A percentile compares a stretch with the other conserved stretches of the same genome.
phyloP scores from a whole-genome alignment of 1,284 basidiomycete genomes.

The Agroathelia rolfsii region DNA sequence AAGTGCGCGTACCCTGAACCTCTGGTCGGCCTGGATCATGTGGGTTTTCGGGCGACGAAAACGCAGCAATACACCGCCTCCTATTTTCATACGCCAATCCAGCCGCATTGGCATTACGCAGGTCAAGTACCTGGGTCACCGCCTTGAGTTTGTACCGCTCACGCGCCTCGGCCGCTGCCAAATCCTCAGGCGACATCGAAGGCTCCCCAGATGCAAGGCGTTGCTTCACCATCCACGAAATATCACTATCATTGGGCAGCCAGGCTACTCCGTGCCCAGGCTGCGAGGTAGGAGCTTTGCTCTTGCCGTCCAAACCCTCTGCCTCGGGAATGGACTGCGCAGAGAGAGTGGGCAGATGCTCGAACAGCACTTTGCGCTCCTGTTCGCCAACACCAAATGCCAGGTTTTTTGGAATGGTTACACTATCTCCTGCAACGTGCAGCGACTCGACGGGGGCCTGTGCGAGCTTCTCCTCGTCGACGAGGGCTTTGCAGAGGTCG shows the following conservation, averaged over 20 bases:
- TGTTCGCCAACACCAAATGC: conserved; percentile 53
- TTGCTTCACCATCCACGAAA: conserved; percentile 3
- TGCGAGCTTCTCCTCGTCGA: conserved; percentile 43
- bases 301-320: not conserved
- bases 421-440: conserved; percentile 5
- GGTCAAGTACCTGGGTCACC: conserved; percentile 68
- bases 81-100: conserved; percentile 85
- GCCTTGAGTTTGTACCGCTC: conserved; percentile 54
- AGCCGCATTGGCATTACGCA: conserved; percentile 78
- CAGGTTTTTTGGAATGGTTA: conserved; percentile 37
- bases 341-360: conserved; percentile 42
- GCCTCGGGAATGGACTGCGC: conserved; percentile 18
- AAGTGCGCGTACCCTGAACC: conserved; percentile 69
- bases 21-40: conserved; percentile 76
- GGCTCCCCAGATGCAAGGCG: conserved; percentile 14
- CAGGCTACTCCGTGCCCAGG: not conserved
- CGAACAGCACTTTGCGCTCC: conserved; percentile 50
- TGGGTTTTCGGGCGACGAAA: conserved; percentile 63
- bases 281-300: too few species aligned
- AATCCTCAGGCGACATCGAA: conserved; percentile 13
- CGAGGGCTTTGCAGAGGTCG: conserved; percentile 52
- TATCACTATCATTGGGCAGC: not conserved
- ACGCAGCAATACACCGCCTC: conserved; percentile 68
- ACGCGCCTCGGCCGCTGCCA: conserved; percentile 20
- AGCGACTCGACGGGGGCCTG: conserved; percentile 16